Base-by-base conservation (phyloP, 768 basidiomycete genomes). In the Leccinellum albellum region DNA sequence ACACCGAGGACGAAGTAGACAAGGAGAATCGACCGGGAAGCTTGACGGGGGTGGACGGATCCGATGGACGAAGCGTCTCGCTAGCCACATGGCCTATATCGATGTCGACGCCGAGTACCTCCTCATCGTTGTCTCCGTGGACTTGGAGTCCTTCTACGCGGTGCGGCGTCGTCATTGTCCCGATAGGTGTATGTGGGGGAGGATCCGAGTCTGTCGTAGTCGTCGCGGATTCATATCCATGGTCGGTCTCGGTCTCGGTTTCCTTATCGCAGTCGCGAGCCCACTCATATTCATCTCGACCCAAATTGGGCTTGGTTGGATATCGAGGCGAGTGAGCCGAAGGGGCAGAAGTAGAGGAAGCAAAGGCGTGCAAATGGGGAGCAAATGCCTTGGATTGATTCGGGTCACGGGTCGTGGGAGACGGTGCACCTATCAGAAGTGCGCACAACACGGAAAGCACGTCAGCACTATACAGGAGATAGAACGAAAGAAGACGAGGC, bases 131-230 rank as follows among this genome's bases (percentile, higher is more conserved):
- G 46, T 64, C 67, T 32, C 57, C 62, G 29, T 57, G 56, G 37
- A 61, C 47, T 42, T 37, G 61, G 2, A 53, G 29, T 4, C 35
- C 53, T 33, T 55, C 57, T 7, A 54, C 46, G 15, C 58, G 55
- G 48, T 51, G 60, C 1, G 66, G 45, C 5, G 53, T 40, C 15
- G 55, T 58, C 8, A 32, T 9, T 45, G 48, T 40, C 23, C 67
- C 63, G 46, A 67, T 32, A 15, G 67, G 67, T n/a, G 67, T 68
- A 15, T 67, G 63, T 7, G 67, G 67, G 15, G 56, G 59, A 56
- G 68, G 67, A 56, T 65, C 63, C 6, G 67, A 68, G 51, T 68
- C 65, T 8, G 67, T 68, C 3, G 61, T 70, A 1, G 67, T 69
- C 20, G 67, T 67, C 9, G 65, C 56, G 5, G 67, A 68, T 33